Evolutionary conservation across 495 filamentous ascomycete species (phyloP).

Genomic region (Umbilicaria muhlenbergii): DNA sequence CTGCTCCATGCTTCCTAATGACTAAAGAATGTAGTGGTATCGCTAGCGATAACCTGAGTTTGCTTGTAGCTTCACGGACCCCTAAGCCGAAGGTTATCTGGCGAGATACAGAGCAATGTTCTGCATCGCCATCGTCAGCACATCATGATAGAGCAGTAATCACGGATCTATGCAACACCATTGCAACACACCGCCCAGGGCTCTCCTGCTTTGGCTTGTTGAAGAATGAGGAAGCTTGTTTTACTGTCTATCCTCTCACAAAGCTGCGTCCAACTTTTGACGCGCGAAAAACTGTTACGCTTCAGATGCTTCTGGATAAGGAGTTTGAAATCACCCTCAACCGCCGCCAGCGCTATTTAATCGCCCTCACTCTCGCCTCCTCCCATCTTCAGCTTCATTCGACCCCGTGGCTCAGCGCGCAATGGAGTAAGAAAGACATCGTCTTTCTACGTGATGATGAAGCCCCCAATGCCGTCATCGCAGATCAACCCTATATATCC

Average conservation of each 20-base stretch:
- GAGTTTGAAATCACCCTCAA: conserved; percentile 4
- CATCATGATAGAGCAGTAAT: background rate
- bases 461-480: background rate
- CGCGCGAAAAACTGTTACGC: conserved; percentile 5
- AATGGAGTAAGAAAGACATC: conserved; percentile 7
- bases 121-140: no score
- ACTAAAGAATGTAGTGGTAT: no score
- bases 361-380: conserved; percentile 13
- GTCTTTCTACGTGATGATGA: conserved; percentile 9
- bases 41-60: background rate
- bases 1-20: no score
- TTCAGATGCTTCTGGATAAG: conserved; percentile 11
- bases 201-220: conserved; percentile 8
- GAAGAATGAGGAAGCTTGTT: conserved; percentile 9
- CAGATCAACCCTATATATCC: conserved; percentile 16
- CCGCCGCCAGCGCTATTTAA: conserved; percentile 15
- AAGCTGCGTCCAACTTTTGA: background rate
- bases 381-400: conserved; percentile 11
- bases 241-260: conserved; percentile 9
- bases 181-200: conserved; percentile 2
- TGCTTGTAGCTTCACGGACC: background rate
- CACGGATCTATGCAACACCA: conserved; percentile 8
- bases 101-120: no score
- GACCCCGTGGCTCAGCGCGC: conserved; percentile 11
- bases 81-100: background rate